These are phyloP conservation scores for Themeda triandra DNA, from an alignment of 176 grass and related monocot species.

Conservation along the genomic window DNA sequence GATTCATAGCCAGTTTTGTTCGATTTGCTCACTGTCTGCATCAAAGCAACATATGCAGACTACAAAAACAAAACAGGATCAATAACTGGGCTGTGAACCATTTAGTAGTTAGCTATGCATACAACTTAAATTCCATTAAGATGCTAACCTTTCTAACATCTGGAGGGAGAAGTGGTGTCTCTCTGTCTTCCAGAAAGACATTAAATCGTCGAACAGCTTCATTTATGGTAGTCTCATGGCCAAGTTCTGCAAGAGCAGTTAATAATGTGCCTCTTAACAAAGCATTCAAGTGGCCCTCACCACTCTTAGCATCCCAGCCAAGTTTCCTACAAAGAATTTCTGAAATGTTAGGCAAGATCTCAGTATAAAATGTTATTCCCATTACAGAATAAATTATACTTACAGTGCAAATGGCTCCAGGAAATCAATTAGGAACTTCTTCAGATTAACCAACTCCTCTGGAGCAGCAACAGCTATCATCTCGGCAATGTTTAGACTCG, in stretches of 20 bases:
- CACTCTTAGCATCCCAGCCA: slow-evolving; percentile 79
- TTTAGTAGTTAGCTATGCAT: slow-evolving; percentile 2
- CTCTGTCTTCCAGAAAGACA: slow-evolving; percentile 72
- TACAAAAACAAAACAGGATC: slow-evolving; percentile 40
- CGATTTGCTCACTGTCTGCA: slow-evolving; percentile 72
- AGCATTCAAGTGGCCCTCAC: slow-evolving; percentile 68
- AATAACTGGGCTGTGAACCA: not conserved
- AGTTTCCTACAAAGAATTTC: slow-evolving; percentile 53
- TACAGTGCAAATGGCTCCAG: slow-evolving; percentile 71
- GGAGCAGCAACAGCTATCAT: slow-evolving; percentile 73
- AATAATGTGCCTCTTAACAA: slow-evolving; percentile 80
- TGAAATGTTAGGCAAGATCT: slow-evolving; percentile 21
- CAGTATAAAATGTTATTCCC: slow-evolving; percentile 9
- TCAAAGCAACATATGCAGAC: slow-evolving; percentile 83
- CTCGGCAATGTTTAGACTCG: slow-evolving; percentile 53
- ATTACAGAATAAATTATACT: slow-evolving; percentile 24
- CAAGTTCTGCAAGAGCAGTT: slow-evolving; percentile 60
- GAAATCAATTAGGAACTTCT: slow-evolving; percentile 78
- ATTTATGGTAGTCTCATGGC: slow-evolving; percentile 60
- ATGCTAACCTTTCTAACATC: slow-evolving; percentile 76
- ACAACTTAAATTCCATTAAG: not conserved
- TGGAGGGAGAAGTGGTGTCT: slow-evolving; percentile 66
- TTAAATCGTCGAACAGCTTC: slow-evolving; percentile 69
- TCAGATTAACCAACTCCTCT: slow-evolving; percentile 57
- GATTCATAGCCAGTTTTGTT: slow-evolving; percentile 79